Evolutionary conservation across 1,139 yeast genomes (phyloP).

Genomic region (Lizanozyma gosingica): DNA sequence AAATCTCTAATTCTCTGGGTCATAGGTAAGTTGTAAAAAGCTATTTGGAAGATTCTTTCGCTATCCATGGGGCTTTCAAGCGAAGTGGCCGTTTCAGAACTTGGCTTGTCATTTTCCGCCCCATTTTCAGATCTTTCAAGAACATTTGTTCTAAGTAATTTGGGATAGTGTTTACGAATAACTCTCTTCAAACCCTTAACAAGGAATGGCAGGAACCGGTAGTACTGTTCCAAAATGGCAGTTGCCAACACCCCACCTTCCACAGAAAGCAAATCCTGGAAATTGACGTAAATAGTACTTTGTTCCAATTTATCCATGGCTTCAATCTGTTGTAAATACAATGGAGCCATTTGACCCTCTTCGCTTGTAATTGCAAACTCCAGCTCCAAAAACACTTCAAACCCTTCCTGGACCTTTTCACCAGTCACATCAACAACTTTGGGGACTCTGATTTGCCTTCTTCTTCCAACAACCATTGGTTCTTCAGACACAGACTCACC

Average conservation of each 20-base stretch:
- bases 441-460: slow-evolving; percentile 61
- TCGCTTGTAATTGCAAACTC: slow-evolving; percentile 36
- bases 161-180: slow-evolving; percentile 71
- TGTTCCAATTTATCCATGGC: slow-evolving; percentile 73
- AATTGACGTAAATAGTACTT: slow-evolving; percentile 78
- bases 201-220: slow-evolving; percentile 82
- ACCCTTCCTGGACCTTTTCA: slow-evolving; percentile 86
- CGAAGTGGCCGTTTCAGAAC: slow-evolving; percentile 17
- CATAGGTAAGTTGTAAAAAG: slow-evolving; percentile 81
- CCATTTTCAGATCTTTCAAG: slow-evolving; percentile 8
- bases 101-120: slow-evolving; percentile 8
- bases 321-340: slow-evolving; percentile 73
- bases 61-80: slow-evolving; percentile 34
- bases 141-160: slow-evolving; percentile 42
- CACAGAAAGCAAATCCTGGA: slow-evolving; percentile 62
- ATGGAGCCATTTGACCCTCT: slow-evolving; percentile 39
- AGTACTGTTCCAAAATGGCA: slow-evolving; percentile 86
- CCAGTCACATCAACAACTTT: slow-evolving; percentile 89
- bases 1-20: slow-evolving; percentile 83
- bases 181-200: slow-evolving; percentile 66
- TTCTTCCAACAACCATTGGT: slow-evolving; percentile 23
- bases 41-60: slow-evolving; percentile 72
- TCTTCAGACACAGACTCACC: not conserved
- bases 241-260: slow-evolving; percentile 86
- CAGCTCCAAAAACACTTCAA: slow-evolving; percentile 67